Conservation (phyloP, 2,329 filamentous ascomycete genomes). For the Aaosphaeria pasadenensis region DNA sequence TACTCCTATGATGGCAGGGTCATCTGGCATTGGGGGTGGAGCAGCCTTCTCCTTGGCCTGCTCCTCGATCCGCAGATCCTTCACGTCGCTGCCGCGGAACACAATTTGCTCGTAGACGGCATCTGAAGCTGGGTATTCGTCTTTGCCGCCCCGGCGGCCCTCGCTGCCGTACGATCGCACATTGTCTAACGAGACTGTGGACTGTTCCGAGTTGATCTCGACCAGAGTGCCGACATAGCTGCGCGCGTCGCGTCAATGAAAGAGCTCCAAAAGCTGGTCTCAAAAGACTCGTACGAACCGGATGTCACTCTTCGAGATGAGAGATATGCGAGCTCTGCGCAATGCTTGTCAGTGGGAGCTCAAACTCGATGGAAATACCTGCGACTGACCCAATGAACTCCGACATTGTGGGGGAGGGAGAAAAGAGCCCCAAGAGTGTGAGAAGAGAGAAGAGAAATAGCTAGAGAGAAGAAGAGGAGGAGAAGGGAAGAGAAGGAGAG, state of each 20-base stretch:
- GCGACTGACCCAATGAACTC: constrained; percentile 59
- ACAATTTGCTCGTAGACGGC: constrained; percentile 98
- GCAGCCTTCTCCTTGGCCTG: constrained; percentile 71
- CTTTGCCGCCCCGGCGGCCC: constrained; percentile 75
- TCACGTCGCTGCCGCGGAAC: constrained; percentile 96
- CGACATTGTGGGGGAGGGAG: constrained; percentile 46
- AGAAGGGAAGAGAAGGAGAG: constrained; percentile 10
- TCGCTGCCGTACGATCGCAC: constrained; percentile 94
- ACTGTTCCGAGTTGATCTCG: constrained; percentile 96
- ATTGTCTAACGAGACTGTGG: constrained; percentile 95
- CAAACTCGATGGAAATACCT: constrained; percentile 31
- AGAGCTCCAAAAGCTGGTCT: constrained; percentile 9
- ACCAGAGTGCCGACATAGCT: constrained; percentile 96
- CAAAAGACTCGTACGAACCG: constrained; percentile 59
- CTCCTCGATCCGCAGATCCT: constrained; percentile 92
- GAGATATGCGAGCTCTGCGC: constrained; percentile 81
- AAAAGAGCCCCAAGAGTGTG: constrained; percentile 20
- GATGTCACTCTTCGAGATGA: constrained; percentile 97
- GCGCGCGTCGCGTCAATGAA: constrained; percentile 9
- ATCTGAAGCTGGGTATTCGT: constrained; percentile 80
- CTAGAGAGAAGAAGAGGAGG: constrained; percentile 16
- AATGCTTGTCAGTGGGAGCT: constrained; percentile 34
- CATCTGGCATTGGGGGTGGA: constrained; percentile 78
- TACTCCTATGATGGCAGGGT: constrained; percentile 96
- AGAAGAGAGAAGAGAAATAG: constrained; percentile 11